Conservation (phyloP, 257 asterid genomes). For the Solanum ossicruentum region DNA sequence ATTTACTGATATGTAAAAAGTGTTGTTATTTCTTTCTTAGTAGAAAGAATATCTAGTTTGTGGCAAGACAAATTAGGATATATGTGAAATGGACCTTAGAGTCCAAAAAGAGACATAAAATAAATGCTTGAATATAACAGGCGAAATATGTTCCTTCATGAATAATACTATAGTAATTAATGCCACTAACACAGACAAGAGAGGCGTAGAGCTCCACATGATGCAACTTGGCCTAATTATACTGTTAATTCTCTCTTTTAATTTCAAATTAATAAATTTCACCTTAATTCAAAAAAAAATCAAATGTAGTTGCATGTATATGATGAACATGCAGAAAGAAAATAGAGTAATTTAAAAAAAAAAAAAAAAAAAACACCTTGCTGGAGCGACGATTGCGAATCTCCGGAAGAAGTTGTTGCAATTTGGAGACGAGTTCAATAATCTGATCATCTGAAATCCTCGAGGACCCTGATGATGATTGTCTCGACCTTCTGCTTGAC, state of each 20-base stretch:
- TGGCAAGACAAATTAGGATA: not conserved
- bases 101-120: not conserved
- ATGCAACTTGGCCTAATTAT: not conserved
- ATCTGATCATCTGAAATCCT: conserved; percentile 34
- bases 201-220: not conserved
- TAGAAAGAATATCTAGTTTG: not conserved
- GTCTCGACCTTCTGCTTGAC: conserved; percentile 36
- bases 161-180: not conserved
- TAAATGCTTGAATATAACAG: not conserved
- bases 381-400: conserved; percentile 22
- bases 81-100: not conserved
- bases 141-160: not conserved
- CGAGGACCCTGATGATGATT: conserved; percentile 13
- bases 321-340: not conserved
- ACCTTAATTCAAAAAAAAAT: not conserved
- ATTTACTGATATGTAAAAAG: too few relatives aligned
- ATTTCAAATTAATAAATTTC: not conserved
- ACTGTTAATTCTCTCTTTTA: not conserved
- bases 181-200: not conserved
- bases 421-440: conserved; percentile 31
- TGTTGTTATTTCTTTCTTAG: not conserved
- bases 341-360: not conserved
- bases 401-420: conserved; percentile 35
- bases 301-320: not conserved
- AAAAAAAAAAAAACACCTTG: conserved; percentile 9